A percentile compares a stretch with the other conserved stretches of the same genome.
Conservation (phyloP, 2,329 filamentous ascomycete species). For the Phialemoniopsis sp. region DNA sequence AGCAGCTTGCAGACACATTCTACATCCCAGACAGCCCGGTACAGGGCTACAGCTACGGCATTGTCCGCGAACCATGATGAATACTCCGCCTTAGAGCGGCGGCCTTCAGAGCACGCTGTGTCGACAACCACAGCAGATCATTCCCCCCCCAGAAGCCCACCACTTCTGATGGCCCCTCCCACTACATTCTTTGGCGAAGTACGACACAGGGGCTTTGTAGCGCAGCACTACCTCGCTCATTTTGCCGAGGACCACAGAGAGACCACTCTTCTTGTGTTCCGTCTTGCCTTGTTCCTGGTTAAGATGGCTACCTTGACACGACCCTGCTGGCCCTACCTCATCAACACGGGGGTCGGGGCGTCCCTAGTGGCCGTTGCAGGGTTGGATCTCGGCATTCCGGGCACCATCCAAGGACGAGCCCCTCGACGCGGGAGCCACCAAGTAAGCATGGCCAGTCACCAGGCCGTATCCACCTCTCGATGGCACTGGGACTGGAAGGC, state of each 20-base stretch:
- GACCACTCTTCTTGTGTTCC: conserved; percentile 33
- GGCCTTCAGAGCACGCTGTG: conserved; percentile 1
- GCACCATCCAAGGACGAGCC: conserved; percentile 1
- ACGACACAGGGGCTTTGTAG: conserved; percentile 26
- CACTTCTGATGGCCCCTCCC: conserved; percentile 47
- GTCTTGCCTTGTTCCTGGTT: conserved; percentile 59
- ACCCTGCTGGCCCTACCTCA: conserved; percentile 68
- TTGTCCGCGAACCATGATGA: conserved; percentile 36
- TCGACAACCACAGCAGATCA: background rate
- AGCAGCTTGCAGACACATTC: conserved; percentile 25
- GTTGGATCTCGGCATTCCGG: conserved; percentile 53
- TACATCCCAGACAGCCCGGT: conserved; percentile 19
- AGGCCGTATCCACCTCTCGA: conserved; percentile 1
- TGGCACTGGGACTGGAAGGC: conserved; percentile 27
- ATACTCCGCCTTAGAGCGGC: conserved; percentile 10
- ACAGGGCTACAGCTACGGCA: conserved; percentile 27
- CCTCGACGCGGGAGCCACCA: background rate
- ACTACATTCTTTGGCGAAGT: conserved; percentile 25
- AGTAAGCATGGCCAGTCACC: background rate
- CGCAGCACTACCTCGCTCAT: conserved; percentile 26
- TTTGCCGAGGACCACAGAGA: conserved; percentile 22
- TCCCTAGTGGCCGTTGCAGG: conserved; percentile 66
- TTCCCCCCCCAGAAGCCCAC: conserved; percentile 21
- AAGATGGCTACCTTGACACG: conserved; percentile 64
- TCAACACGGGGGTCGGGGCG: conserved; percentile 60